Base-by-base conservation (phyloP, 2,329 filamentous ascomycete species). In the Talaromyces sp. region DNA sequence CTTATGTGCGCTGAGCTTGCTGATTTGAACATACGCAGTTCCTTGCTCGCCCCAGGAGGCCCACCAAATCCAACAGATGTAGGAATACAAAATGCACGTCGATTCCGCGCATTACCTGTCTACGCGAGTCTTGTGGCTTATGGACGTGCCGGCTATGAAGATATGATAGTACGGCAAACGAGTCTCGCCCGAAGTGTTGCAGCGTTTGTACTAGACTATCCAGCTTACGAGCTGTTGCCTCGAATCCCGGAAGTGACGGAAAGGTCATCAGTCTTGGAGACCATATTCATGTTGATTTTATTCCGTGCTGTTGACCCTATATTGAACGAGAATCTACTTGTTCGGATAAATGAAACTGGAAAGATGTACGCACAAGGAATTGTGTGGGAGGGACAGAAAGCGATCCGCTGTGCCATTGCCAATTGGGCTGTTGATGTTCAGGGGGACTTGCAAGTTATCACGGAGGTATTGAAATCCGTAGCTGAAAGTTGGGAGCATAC, bases 291-390 rank as follows among this genome's bases (percentile, higher is more conserved):
- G 35, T 19, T 60, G 58, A 60, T 49, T 60, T 14, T 49, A 37
- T 60, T 60, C 16, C 41, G 58, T 49, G 58, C 58, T 35, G 57
- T 60, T 33, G 39, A 60, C 31, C 57, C 24, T 33, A 24, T 14
- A 11, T 19, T 60, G 11, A 60, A 60, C 24, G 41, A 60, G 43
- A 16, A 60, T 14, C n/a, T 60, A 22, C 58, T 60, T 60, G 43
- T 60, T 37, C 41, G 24, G 58, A 49, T 60, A 19, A 60, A 60
- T 10, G 58, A 60, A 14, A 60, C 41, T 11, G 57, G 58, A 22
- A 60, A 49, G 5, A 60, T 60, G 58, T 60, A 60, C 27, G 41
- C 58, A 19, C 58, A 60, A 27, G 58, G 58, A 37, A 19, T 60
- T 49, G 16, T 60, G 13, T 60, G 58, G 43, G 31, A 60, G 27